Conservation (phyloP, 352 stramenopile genomes). For the Phytophthora parvispora region DNA sequence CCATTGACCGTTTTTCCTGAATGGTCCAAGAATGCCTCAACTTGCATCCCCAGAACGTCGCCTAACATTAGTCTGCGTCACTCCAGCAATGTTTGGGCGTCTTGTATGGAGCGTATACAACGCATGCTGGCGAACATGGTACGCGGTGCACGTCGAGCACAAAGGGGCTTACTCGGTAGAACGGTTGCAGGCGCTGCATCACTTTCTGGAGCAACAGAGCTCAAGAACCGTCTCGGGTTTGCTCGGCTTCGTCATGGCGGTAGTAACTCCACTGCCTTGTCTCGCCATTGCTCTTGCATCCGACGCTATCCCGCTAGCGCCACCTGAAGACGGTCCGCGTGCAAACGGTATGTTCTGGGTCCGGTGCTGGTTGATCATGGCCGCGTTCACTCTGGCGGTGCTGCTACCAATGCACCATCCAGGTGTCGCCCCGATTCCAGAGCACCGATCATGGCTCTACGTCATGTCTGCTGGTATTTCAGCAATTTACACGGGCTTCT, state of each 20-base stretch:
- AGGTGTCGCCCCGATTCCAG: conserved; percentile 10
- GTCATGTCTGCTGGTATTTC: conserved; percentile 14
- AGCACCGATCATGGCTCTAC: conserved; percentile 5
- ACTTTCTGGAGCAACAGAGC: conserved; percentile 15
- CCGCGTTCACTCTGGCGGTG: conserved; percentile 14
- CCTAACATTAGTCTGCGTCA: not conserved
- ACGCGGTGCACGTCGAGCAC: conserved; percentile 24
- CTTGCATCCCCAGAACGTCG: no score
- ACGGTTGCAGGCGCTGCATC: conserved; percentile 17
- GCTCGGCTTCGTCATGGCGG: conserved; percentile 5
- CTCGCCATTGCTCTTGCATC: conserved; percentile 12
- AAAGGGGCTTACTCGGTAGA: conserved; percentile 28
- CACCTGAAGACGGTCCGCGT: conserved; percentile 10
- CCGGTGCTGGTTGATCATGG: conserved; percentile 19
- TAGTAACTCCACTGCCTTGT: conserved; percentile 17
- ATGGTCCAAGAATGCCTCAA: no score
- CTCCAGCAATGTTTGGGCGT: conserved; percentile 9
- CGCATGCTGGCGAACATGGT: conserved; percentile 13
- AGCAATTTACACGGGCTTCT: conserved; percentile 1
- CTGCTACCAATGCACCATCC: conserved; percentile 21
- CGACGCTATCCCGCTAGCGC: conserved; percentile 22
- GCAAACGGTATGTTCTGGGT: conserved; percentile 26
- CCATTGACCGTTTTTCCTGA: no score
- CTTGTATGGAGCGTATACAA: conserved; percentile 5
- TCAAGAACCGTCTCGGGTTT: not conserved